Evolutionary conservation across 257 asterid genomes (phyloP).

Genomic region (Dorcoceras hygrometricum): DNA sequence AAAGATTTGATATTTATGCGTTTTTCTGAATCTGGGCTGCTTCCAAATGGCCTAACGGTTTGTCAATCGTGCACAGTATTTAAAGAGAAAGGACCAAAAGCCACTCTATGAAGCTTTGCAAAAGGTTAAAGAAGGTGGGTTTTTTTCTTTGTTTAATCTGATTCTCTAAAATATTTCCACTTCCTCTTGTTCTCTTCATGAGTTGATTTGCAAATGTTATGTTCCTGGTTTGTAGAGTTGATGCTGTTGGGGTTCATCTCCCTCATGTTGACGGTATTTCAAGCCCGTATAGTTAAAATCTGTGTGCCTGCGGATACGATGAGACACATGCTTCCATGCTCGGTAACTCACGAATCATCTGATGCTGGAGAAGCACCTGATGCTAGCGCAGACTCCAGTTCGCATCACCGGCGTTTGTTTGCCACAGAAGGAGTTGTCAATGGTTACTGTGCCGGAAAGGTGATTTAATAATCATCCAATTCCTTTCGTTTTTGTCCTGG

Average conservation of each 20-base stretch:
- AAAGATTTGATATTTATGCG: background rate
- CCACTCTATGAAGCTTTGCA: slow-evolving; percentile 71
- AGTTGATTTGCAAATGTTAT: slow-evolving; percentile 22
- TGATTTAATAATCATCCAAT: slow-evolving; percentile 14
- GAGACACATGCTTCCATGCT: slow-evolving; percentile 57
- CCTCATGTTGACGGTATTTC: slow-evolving; percentile 67
- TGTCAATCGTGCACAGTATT: slow-evolving; percentile 41
- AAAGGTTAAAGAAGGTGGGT: slow-evolving; percentile 74
- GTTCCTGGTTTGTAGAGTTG: slow-evolving; percentile 47
- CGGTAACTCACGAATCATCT: slow-evolving; percentile 28
- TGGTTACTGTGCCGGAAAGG: slow-evolving; percentile 61
- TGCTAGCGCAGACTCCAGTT: slow-evolving; percentile 24
- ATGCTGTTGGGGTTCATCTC: slow-evolving; percentile 86
- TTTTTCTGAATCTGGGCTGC: slow-evolving; percentile 22
- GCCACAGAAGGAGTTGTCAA: slow-evolving; percentile 38
- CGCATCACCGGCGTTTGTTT: slow-evolving; percentile 49
- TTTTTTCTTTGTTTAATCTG: background rate
- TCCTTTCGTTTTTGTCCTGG: slow-evolving; percentile 3
- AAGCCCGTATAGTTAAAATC: slow-evolving; percentile 49
- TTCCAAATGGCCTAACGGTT: slow-evolving; percentile 20
- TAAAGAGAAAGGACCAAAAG: slow-evolving; percentile 66
- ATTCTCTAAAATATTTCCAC: background rate
- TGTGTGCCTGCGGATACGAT: slow-evolving; percentile 42
- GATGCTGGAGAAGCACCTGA: slow-evolving; percentile 26
- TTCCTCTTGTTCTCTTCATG: background rate